These are phyloP conservation scores for Fomitopsis palustris DNA, from an alignment of 1,284 basidiomycete genomes.

Conservation along the genomic window DNA sequence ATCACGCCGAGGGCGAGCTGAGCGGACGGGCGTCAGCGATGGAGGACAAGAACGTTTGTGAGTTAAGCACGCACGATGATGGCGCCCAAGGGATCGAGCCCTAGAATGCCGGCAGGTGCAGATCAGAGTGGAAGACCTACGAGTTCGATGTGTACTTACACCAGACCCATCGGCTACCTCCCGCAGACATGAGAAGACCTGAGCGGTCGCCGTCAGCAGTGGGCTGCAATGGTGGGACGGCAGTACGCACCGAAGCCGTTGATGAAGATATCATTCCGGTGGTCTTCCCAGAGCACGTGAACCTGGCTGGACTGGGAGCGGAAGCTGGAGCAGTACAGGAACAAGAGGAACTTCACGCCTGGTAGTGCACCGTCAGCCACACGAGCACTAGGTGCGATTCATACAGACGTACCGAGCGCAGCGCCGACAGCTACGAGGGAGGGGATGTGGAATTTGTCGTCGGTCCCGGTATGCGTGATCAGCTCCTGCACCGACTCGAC, in stretches of 20 bases:
- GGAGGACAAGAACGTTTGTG: background rate
- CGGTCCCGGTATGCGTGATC: constrained; percentile 48
- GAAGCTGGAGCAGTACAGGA: constrained; percentile 83
- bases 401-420: constrained; percentile 61
- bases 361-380: background rate
- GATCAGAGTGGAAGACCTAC: background rate
- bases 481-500: constrained; percentile 81
- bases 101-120: constrained; percentile 30
- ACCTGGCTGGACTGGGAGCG: constrained; percentile 86
- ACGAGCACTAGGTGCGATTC: constrained; percentile 6
- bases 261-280: constrained; percentile 87
- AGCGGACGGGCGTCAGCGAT: background rate
- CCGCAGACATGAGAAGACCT: constrained; percentile 89
- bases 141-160: constrained; percentile 43
- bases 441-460: constrained; percentile 74
- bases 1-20: constrained; percentile 82
- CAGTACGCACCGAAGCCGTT: constrained; percentile 64
- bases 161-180: constrained; percentile 85
- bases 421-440: constrained; percentile 81
- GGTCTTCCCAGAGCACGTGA: constrained; percentile 92
- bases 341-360: constrained; percentile 85
- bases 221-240: background rate
- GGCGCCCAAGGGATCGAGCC: constrained; percentile 79
- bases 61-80: constrained; percentile 57
- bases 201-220: constrained; percentile 25